Conservation (phyloP, 768 basidiomycete genomes). For the Cantharellus cinnabarinus region DNA sequence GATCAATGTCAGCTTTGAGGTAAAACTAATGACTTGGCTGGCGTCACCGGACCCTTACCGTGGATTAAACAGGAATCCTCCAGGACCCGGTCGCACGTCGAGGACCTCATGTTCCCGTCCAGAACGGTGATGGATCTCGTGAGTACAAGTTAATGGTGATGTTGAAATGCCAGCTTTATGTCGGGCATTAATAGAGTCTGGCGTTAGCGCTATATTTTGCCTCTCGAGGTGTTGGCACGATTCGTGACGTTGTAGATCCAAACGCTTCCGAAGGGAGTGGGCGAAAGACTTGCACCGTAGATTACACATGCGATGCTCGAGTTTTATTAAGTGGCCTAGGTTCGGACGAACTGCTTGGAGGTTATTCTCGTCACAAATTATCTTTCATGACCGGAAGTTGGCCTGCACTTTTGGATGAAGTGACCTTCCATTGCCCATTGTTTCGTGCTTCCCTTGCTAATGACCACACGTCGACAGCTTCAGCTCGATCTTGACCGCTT, state of each 20-base stretch:
- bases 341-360: constrained; percentile 87
- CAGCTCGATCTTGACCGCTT: constrained; percentile 79
- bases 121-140: constrained; percentile 85
- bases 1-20: constrained; percentile 65
- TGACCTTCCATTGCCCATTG: constrained; percentile 15
- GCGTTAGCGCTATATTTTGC: constrained; percentile 88
- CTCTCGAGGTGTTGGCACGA: constrained; percentile 50
- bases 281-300: background rate
- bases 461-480: constrained; percentile 28
- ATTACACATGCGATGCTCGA: constrained; percentile 52
- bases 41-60: constrained; percentile 2
- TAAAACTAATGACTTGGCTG: constrained; percentile 15
- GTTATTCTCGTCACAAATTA: constrained; percentile 74
- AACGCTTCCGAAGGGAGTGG: too few species aligned
- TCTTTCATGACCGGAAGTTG: constrained; percentile 51
- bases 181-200: constrained; percentile 40
- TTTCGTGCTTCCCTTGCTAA: background rate
- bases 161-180: background rate
- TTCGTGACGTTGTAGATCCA: constrained; percentile 16
- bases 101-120: constrained; percentile 58
- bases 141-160: constrained; percentile 12
- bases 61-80: constrained; percentile 38
- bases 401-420: constrained; percentile 64
- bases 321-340: constrained; percentile 84
- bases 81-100: constrained; percentile 31